Evolutionary conservation across 1,139 yeast species (phyloP), one percentile per base, ranked within the genome.

Genomic region (Suhomyces panamericanus): DNA sequence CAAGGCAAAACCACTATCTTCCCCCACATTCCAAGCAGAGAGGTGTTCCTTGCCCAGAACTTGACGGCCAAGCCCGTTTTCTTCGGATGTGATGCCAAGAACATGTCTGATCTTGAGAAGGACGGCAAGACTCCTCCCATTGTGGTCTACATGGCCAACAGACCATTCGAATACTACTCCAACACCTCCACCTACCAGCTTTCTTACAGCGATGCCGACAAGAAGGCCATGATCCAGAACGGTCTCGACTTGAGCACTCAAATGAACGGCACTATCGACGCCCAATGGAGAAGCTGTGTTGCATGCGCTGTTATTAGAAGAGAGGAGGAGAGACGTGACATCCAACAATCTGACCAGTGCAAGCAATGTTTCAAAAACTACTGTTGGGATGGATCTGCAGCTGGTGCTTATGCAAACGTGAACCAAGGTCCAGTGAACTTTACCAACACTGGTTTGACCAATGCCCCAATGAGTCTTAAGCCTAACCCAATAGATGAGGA

Each of bases 271-370:
- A 86, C 96, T 5, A 68, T 84, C 35, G 95, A 87, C 57, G 64
- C 71, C 2, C 85, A 85, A 44, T 90, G 90, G 85, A 74, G 79
- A 42, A 78, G 85, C 7, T 90, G 97, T 73, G 78, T 90, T 42
- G 88, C 91, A 1, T 90, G 98, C 73, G 97, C 97, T 8, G 80
- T 90, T 43, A 74, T 90, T 47, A 85, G 89, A 65, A 81, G 96
- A 63, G 81, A 85, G 44, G 85, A 85, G 60, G 95, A 89, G 68
- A 78, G 95, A 57, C 68, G 75, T 40, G 84, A 85, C 29, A 64
- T 75, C 27, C 72, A 77, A 15, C 84, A 83, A 50, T 77, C 90
- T 7, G 82, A 77, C 2, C 90, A 86, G 60, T 91, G 97, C 73
- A 66, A 78, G 50, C 51, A 69, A 43, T 91, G 98, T 66, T 86